phyloP scores from a whole-genome alignment of 192 early-diverging fungal genomes.

The Chytriomyces sp. region DNA sequence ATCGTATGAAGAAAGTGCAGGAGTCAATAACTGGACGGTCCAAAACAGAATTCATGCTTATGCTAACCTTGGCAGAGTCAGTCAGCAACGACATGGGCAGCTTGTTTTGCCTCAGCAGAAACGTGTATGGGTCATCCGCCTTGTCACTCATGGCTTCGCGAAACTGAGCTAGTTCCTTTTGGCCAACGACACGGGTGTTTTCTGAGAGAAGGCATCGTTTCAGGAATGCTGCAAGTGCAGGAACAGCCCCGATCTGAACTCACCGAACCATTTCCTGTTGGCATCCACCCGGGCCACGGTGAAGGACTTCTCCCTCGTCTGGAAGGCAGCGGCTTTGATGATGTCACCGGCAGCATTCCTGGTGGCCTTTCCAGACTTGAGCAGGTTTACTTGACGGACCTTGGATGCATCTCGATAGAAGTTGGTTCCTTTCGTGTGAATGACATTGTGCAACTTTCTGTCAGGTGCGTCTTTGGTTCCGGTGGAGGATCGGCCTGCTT shows the following conservation, averaged over 20 bases:
- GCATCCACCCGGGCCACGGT: constrained; percentile 85
- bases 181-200: constrained; percentile 96
- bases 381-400: constrained; percentile 90
- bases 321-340: constrained; percentile 89
- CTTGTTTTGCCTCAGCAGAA: constrained; percentile 91
- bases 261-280: constrained; percentile 96
- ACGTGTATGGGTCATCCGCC: constrained; percentile 94
- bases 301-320: constrained; percentile 72
- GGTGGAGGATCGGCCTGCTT: constrained; percentile 29
- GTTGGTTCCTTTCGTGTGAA: constrained; percentile 91
- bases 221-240: constrained; percentile 10
- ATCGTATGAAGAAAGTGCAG: constrained; percentile 3
- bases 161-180: constrained; percentile 91
- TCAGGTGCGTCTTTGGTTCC: not conserved
- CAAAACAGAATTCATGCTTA: not conserved
- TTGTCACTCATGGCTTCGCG: constrained; percentile 85
- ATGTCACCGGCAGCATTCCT: constrained; percentile 88
- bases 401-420: constrained; percentile 98
- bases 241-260: constrained; percentile 20
- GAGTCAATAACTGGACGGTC: not conserved
- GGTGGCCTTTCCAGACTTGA: constrained; percentile 84
- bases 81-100: constrained; percentile 92
- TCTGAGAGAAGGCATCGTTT: constrained; percentile 45
- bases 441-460: constrained; percentile 51
- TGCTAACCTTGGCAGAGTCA: constrained; percentile 74